Conservation (phyloP, 306 rosid genomes). For the Purshia tridentata region DNA sequence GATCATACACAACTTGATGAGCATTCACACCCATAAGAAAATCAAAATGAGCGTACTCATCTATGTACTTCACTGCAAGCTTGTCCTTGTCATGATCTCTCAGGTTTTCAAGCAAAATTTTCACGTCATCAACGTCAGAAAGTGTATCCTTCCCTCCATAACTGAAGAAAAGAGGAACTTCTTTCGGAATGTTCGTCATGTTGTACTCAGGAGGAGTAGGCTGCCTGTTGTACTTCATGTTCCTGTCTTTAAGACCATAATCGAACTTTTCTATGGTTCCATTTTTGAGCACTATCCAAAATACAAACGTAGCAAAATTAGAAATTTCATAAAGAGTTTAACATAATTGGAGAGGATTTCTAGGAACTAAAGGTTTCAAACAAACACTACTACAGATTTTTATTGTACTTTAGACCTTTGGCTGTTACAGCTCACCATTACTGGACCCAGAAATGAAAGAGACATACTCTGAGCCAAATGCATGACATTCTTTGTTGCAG, state of each 20-base stretch:
- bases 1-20: constrained; percentile 48
- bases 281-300: constrained; percentile 52
- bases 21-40: constrained; percentile 64
- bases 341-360: neutral
- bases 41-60: constrained; percentile 69
- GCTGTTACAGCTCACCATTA: neutral
- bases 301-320: neutral
- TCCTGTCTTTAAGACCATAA: constrained; percentile 36
- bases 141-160: constrained; percentile 65
- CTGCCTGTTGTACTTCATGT: constrained; percentile 47
- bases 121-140: constrained; percentile 55
- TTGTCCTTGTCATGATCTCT: constrained; percentile 49
- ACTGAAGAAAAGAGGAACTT: constrained; percentile 58
- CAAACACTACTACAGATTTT: neutral
- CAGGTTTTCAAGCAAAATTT: constrained; percentile 40
- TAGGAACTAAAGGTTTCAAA: neutral
- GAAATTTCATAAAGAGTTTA: neutral
- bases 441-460: neutral
- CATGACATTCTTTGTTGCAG: constrained; percentile 63
- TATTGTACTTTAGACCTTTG: neutral
- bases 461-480: constrained; percentile 70
- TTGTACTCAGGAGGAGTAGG: constrained; percentile 55
- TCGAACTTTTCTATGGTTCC: constrained; percentile 53
- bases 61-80: constrained; percentile 53
- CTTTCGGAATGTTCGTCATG: constrained; percentile 50